phyloP scores from a whole-genome alignment of 2,329 filamentous ascomycete genomes.

The Trichophyton mentagrophytes region DNA sequence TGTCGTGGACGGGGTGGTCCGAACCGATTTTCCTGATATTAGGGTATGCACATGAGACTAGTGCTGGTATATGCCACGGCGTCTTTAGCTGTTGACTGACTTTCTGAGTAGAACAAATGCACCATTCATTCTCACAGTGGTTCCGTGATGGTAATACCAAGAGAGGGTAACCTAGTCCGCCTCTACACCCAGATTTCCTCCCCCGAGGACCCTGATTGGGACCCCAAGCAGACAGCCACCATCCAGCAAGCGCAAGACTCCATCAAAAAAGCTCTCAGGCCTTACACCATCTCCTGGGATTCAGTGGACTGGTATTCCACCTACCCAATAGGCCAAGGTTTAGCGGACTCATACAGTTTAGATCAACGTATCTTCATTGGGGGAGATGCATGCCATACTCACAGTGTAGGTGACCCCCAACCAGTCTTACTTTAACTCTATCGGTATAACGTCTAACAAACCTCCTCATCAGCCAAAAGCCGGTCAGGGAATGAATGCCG shows the following conservation, averaged over 20 bases:
- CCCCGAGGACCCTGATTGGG: conserved; percentile 48
- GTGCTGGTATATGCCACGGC: conserved; percentile 23
- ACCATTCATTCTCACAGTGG: conserved; percentile 63
- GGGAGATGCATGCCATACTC: conserved; percentile 52
- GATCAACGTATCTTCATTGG: conserved; percentile 55
- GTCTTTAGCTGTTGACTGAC: conserved; percentile 23
- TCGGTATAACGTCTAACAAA: not conserved
- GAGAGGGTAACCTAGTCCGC: conserved; percentile 45
- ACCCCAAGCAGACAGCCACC: conserved; percentile 48
- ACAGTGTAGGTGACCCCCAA: conserved; percentile 29
- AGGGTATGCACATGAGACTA: conserved; percentile 65
- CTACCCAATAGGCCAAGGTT: conserved; percentile 53
- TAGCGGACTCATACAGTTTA: conserved; percentile 51
- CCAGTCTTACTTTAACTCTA: not conserved
- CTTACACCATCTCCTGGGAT: conserved; percentile 51
- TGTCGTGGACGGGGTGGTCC: conserved; percentile 63
- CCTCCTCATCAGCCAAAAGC: conserved; percentile 41
- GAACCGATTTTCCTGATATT: conserved; percentile 65
- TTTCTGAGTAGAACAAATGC: conserved; percentile 32
- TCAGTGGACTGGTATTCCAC: conserved; percentile 54
- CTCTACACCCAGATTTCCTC: conserved; percentile 48
- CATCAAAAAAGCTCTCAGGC: conserved; percentile 47
- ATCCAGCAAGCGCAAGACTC: conserved; percentile 45
- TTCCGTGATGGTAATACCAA: conserved; percentile 72
- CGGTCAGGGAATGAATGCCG: conserved; percentile 52